These are phyloP conservation scores for Pezizomycotina sp. DNA, from an alignment of 2,329 filamentous ascomycete genomes.

Conservation along the genomic window DNA sequence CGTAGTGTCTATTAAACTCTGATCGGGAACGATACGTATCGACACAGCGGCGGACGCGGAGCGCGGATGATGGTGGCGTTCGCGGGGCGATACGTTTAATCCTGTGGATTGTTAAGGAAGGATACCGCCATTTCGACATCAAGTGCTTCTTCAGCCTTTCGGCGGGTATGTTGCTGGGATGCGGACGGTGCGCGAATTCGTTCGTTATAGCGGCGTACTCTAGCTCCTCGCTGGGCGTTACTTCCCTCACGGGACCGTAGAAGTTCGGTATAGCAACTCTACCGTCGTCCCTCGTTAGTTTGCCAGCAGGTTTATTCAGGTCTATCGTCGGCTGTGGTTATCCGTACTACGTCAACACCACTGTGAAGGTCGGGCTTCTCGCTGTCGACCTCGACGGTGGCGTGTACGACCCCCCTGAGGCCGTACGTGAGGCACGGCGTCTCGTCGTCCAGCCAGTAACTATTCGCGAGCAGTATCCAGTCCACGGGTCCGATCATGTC, in stretches of 20 bases:
- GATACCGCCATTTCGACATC: constrained; percentile 89
- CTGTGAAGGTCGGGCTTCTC: constrained; percentile 79
- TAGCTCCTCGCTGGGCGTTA: constrained; percentile 22
- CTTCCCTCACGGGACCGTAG: constrained; percentile 21
- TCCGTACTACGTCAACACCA: constrained; percentile 84
- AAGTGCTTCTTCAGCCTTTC: constrained; percentile 64
- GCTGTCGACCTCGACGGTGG: constrained; percentile 74
- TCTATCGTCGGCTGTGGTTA: constrained; percentile 81
- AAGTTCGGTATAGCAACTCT: constrained; percentile 60
- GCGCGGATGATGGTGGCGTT: constrained; percentile 79
- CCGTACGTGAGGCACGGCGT: constrained; percentile 93
- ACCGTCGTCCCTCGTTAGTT: constrained; percentile 65
- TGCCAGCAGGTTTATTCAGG: constrained; percentile 68
- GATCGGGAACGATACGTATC: constrained; percentile 80
- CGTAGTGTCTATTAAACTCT: constrained; percentile 67
- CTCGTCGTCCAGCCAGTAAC: constrained; percentile 95
- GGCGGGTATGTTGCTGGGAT: constrained; percentile 35
- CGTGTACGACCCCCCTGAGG: constrained; percentile 80
- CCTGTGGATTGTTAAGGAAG: constrained; percentile 81
- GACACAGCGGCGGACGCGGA: constrained; percentile 79
- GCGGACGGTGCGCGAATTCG: constrained; percentile 11
- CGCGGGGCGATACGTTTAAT: constrained; percentile 75
- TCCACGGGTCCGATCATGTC: constrained; percentile 75
- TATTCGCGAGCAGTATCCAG: constrained; percentile 90
- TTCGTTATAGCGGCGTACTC: constrained; percentile 24